Evolutionary conservation across 164 flowering plant genomes (phyloP).

Genomic region (Annona squamosa): DNA sequence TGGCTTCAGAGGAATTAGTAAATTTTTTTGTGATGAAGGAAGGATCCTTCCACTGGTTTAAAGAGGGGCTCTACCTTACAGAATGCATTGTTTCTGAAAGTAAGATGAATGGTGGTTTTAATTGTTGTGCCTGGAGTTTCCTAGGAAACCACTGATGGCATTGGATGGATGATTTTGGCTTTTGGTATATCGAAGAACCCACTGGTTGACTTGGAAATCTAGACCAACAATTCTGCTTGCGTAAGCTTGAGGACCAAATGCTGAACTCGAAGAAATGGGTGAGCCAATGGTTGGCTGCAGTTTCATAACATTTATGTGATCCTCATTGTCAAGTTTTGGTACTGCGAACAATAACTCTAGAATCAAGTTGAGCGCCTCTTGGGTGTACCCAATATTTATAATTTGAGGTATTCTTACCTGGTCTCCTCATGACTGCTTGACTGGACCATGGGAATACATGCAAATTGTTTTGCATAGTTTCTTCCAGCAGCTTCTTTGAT

Average conservation of each 20-base stretch:
- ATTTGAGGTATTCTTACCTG: neutral
- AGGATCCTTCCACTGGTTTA: neutral
- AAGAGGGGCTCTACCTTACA: neutral
- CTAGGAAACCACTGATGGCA: constrained; percentile 1
- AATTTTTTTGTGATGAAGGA: neutral
- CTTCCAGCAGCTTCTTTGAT: neutral
- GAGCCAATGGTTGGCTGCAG: neutral
- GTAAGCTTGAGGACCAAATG: neutral
- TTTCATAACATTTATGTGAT: neutral
- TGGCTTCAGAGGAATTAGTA: neutral
- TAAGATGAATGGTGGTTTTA: neutral
- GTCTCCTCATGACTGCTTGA: neutral
- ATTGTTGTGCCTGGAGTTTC: neutral
- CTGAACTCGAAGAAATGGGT: neutral
- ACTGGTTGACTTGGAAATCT: neutral
- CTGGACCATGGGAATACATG: neutral
- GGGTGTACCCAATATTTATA: neutral
- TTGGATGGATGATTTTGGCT: neutral
- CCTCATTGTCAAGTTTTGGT: neutral
- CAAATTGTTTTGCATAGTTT: neutral
- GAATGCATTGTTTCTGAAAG: neutral
- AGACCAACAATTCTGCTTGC: neutral
- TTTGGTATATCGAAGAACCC: neutral
- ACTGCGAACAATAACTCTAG: neutral
- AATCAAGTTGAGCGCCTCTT: neutral